A percentile compares a stretch with the other conserved stretches of the same genome.
These are phyloP conservation scores for Coccomyxa sp. DNA, from an alignment of 139 green algal genomes.

Conservation along the genomic window DNA sequence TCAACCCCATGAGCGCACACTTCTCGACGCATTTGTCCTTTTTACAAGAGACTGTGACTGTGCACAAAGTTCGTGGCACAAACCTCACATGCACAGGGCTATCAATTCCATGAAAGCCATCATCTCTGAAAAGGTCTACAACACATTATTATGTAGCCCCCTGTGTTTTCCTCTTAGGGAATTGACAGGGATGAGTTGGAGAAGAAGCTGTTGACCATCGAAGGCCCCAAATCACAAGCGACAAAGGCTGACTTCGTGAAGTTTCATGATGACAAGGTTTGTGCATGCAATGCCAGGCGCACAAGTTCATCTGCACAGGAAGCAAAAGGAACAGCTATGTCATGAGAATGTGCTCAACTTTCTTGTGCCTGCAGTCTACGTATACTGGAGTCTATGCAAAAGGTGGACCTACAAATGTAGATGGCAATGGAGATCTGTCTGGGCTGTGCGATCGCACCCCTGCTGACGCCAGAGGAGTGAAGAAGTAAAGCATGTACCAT, in stretches of 20 bases:
- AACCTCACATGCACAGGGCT: neutral
- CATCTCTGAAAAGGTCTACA: too few relatives aligned
- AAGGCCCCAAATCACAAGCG: constrained; percentile 22
- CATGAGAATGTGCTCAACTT: neutral
- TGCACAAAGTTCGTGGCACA: too few relatives aligned
- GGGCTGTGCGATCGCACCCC: neutral
- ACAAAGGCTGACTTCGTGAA: constrained; percentile 46
- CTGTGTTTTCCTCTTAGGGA: neutral
- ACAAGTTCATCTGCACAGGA: neutral
- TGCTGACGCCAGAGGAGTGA: neutral
- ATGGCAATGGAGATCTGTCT: neutral
- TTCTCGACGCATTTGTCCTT: neutral
- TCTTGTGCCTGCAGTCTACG: constrained; percentile 19
- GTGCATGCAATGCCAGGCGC: neutral
- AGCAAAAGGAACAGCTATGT: neutral
- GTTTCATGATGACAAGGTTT: constrained; percentile 57
- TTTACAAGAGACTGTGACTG: neutral
- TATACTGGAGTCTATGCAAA: constrained; percentile 62
- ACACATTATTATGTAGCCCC: too few relatives aligned
- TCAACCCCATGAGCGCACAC: neutral
- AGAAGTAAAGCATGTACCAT: neutral
- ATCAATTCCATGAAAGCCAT: too few relatives aligned
- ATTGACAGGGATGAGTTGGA: neutral
- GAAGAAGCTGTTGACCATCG: constrained; percentile 7
- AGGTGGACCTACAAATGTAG: constrained; percentile 53